phyloP scores from a whole-genome alignment of 345 rosid genomes.

The Kernera saxatilis region DNA sequence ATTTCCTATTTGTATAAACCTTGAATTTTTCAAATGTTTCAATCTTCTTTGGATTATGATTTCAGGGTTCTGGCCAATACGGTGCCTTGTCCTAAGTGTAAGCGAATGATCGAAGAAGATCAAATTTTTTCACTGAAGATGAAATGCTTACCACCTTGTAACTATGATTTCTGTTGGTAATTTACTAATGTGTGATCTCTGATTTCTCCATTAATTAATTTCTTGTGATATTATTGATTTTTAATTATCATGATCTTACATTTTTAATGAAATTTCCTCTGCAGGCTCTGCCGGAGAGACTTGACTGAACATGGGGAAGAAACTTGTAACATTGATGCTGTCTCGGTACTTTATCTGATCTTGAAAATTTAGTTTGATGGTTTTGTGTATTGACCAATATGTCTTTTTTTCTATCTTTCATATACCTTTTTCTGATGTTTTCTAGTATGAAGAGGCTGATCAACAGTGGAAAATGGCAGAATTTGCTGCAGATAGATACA shows the following conservation, averaged over 20 bases:
- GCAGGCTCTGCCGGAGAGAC: slow-evolving; percentile 3
- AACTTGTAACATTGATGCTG: not conserved
- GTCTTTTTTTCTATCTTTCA: not conserved
- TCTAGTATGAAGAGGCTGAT: slow-evolving; percentile 4
- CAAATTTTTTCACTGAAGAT: slow-evolving; percentile 11
- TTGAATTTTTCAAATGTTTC: not conserved
- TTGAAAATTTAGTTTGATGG: not conserved
- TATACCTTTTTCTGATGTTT: not conserved
- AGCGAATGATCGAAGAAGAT: not conserved
- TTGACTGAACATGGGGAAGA: slow-evolving; percentile 8
- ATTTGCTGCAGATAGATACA: slow-evolving; percentile 4
- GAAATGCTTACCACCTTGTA: slow-evolving; percentile 31
- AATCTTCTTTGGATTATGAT: not conserved
- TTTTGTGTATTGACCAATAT: not conserved
- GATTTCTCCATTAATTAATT: not conserved
- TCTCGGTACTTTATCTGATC: not conserved
- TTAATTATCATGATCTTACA: not conserved
- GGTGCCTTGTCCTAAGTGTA: slow-evolving; percentile 27
- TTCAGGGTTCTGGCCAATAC: slow-evolving; percentile 7
- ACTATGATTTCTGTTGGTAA: slow-evolving; percentile 24
- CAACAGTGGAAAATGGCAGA: not conserved
- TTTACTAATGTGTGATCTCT: not conserved
- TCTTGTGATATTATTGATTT: too few species aligned
- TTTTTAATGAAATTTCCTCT: not conserved
- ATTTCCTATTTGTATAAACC: not conserved